phyloP scores from a whole-genome alignment of 345 rosid species.

The Theobroma cacao region DNA sequence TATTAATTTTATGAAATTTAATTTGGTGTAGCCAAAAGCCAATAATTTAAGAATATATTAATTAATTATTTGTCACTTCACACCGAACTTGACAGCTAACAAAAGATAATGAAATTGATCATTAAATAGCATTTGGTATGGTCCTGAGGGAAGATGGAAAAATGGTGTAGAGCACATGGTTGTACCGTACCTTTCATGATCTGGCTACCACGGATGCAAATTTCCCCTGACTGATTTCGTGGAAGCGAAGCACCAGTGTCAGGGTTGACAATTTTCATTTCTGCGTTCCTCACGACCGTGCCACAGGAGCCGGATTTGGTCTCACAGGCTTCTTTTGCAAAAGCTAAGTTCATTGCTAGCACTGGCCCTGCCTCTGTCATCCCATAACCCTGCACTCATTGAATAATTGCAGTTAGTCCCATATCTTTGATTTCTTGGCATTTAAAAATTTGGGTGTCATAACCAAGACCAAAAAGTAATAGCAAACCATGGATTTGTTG shows the following conservation, averaged over 20 bases:
- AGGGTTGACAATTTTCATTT: slow-evolving; percentile 64
- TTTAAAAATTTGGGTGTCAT: not conserved
- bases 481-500: not conserved
- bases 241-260: slow-evolving; percentile 46
- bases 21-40: too few relatives aligned
- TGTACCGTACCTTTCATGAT: slow-evolving; percentile 55
- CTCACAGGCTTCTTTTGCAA: slow-evolving; percentile 51
- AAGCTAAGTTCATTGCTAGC: slow-evolving; percentile 51
- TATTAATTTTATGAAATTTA: too few relatives aligned
- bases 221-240: slow-evolving; percentile 53
- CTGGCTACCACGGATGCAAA: slow-evolving; percentile 59
- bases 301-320: slow-evolving; percentile 64
- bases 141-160: not conserved
- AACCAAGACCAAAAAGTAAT: too few relatives aligned
- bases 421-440: not conserved
- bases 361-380: slow-evolving; percentile 79
- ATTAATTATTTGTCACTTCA: too few relatives aligned
- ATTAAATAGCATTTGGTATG: not conserved
- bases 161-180: not conserved
- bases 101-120: not conserved
- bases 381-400: slow-evolving; percentile 48
- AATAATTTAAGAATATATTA: too few relatives aligned
- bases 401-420: not conserved
- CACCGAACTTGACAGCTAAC: too few relatives aligned
- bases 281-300: slow-evolving; percentile 57